Percentiles rank a stretch among this genome's conserved stretches.
phyloP scores from a whole-genome alignment of 2,329 filamentous ascomycete species.

The Blumeriella jaapii region DNA sequence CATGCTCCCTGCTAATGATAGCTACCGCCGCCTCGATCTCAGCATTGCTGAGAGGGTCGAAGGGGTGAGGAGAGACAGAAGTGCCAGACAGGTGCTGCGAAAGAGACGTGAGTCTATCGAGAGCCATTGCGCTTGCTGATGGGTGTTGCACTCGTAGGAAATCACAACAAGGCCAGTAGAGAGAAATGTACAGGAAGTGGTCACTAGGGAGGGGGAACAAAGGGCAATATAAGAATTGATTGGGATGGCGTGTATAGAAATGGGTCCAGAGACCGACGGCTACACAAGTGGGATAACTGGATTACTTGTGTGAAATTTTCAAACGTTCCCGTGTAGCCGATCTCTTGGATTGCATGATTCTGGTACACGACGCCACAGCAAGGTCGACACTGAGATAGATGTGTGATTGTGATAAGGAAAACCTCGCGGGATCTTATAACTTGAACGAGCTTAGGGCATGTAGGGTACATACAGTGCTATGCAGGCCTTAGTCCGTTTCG shows the following conservation, averaged over 20 bases:
- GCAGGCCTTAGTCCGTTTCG: neutral
- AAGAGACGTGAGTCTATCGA: constrained; percentile 53
- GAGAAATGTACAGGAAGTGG: neutral
- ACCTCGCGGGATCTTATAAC: constrained; percentile 12
- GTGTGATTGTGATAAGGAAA: constrained; percentile 13
- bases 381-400: too few relatives aligned
- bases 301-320: constrained; percentile 6
- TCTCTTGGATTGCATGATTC: constrained; percentile 13
- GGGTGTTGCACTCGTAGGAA: neutral
- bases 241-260: constrained; percentile 25
- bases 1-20: constrained; percentile 57
- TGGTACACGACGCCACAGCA: constrained; percentile 7
- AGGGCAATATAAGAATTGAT: constrained; percentile 8
- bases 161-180: neutral
- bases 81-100: constrained; percentile 48
- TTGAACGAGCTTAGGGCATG: constrained; percentile 13
- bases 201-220: constrained; percentile 4
- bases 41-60: constrained; percentile 60
- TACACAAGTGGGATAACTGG: constrained; percentile 12
- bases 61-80: constrained; percentile 49
- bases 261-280: constrained; percentile 14
- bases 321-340: constrained; percentile 5
- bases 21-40: constrained; percentile 66
- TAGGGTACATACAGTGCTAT: constrained; percentile 13
- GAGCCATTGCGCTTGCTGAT: constrained; percentile 36